Conservation (phyloP, 306 rosid genomes). For the Rosa lucieae region DNA sequence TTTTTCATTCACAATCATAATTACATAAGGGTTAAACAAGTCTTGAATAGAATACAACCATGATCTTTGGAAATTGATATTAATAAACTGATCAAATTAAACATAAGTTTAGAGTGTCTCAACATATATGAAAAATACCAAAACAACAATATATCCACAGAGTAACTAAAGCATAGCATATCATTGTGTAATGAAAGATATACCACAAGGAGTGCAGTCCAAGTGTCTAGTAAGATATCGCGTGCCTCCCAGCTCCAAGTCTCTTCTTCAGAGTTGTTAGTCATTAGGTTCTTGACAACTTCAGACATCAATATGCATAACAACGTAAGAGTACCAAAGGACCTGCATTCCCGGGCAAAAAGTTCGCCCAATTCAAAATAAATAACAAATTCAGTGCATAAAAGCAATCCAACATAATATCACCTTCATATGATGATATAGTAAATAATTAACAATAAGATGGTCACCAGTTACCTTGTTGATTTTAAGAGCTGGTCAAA, state of each 20-base stretch:
- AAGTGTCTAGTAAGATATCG: constrained; percentile 78
- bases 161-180: constrained; percentile 2
- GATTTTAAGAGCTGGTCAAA: constrained; percentile 75
- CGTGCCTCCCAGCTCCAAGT: constrained; percentile 98
- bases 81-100: not conserved
- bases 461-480: constrained; percentile 44
- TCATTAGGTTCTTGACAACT: constrained; percentile 72
- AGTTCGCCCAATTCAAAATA: constrained; percentile 18
- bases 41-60: not conserved
- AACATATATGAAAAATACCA: not conserved
- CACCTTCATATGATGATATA: not conserved
- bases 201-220: constrained; percentile 90
- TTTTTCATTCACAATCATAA: not conserved
- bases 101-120: not conserved
- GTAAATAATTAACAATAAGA: constrained; percentile 10
- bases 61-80: not conserved
- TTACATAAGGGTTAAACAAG: not conserved
- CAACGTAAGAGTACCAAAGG: constrained; percentile 65
- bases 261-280: constrained; percentile 68
- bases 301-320: constrained; percentile 75
- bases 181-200: constrained; percentile 5
- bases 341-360: constrained; percentile 60
- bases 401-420: not conserved
- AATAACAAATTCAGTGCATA: not conserved
- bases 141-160: not conserved